phyloP scores from a whole-genome alignment of 2,329 filamentous ascomycete genomes.

The Fusarium sp. region DNA sequence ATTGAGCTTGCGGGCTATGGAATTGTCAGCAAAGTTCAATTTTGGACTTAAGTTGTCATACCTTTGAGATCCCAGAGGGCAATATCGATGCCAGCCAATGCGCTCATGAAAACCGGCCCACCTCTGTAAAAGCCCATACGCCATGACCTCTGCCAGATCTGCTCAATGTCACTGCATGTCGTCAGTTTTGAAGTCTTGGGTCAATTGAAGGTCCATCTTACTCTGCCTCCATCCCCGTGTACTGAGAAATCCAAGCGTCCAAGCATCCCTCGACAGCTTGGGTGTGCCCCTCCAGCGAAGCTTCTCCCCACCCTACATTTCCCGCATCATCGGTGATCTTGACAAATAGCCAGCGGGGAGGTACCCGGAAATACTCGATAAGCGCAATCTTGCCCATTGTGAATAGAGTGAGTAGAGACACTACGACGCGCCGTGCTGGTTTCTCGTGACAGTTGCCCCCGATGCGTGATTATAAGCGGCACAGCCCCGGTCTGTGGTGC shows the following conservation, averaged over 20 bases:
- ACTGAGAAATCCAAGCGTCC: constrained; percentile 75
- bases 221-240: constrained; percentile 80
- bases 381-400: constrained; percentile 52
- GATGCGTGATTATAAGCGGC: constrained; percentile 1
- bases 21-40: not conserved
- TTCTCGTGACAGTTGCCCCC: not conserved
- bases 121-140: constrained; percentile 82
- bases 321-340: constrained; percentile 80
- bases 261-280: constrained; percentile 82
- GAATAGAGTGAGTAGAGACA: not conserved
- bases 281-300: constrained; percentile 81
- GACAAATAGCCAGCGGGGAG: constrained; percentile 84
- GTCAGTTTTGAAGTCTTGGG: accelerated
- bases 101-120: constrained; percentile 86
- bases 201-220: constrained; percentile 52
- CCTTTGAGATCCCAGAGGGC: constrained; percentile 85
- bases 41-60: constrained; percentile 17
- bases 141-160: constrained; percentile 84
- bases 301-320: constrained; percentile 81
- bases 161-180: constrained; percentile 77
- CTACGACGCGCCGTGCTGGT: no score
- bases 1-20: constrained; percentile 62
- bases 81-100: constrained; percentile 83
- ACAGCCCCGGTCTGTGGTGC: no score
- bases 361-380: constrained; percentile 83